Conservation (phyloP, 139 green algal genomes). For the Gonium pectorale region DNA sequence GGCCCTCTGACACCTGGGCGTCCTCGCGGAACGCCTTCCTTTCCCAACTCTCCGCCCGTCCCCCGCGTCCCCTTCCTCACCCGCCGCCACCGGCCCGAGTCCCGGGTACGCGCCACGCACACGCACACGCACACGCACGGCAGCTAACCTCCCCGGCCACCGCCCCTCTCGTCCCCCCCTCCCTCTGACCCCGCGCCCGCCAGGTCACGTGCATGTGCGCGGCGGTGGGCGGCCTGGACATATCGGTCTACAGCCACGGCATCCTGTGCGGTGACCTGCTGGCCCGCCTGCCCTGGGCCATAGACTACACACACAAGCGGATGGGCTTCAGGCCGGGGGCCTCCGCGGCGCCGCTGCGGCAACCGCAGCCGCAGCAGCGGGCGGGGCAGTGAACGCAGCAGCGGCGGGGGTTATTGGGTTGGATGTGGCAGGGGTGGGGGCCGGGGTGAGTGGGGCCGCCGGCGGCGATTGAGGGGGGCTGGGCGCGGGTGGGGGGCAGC, state of each 20-base stretch:
- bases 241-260: conserved; percentile 54
- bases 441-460: no score
- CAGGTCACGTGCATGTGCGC: conserved; percentile 53
- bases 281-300: conserved; percentile 31
- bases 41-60: no score
- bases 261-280: conserved; percentile 70
- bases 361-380: background rate
- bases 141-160: background rate
- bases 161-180: background rate
- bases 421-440: background rate
- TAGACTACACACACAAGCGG: conserved; percentile 61
- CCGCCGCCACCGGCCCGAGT: no score
- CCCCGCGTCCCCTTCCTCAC: no score
- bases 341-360: background rate
- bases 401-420: no score
- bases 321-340: conserved; percentile 52
- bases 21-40: no score
- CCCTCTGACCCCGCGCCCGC: no score
- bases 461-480: no score
- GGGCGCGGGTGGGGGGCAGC: no score
- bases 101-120: no score
- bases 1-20: no score
- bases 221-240: conserved; percentile 48
- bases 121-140: background rate
- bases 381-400: background rate